Percentiles rank a stretch among this genome's conserved stretches.
Conservation (phyloP, 331 rosid species). For the Stylosanthes scabra region DNA sequence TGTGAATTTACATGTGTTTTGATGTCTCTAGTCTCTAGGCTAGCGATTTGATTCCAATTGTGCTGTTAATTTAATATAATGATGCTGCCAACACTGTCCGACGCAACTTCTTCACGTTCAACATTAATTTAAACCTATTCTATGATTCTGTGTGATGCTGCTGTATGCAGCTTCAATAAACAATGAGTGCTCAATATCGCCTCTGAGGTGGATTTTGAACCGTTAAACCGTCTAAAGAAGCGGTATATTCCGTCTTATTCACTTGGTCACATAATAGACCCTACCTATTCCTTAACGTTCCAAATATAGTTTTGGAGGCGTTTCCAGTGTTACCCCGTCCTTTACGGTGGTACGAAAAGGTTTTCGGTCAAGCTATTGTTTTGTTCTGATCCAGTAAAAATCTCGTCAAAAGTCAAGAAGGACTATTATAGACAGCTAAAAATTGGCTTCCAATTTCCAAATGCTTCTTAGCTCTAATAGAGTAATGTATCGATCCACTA, state of each 20-base stretch:
- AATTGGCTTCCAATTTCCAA: too few species aligned
- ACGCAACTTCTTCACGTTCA: neutral
- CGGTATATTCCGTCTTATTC: neutral
- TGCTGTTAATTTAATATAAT: neutral
- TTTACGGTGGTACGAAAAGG: too few species aligned
- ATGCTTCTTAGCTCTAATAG: too few species aligned
- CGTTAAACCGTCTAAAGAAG: neutral
- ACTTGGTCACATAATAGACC: neutral
- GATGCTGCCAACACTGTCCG: neutral
- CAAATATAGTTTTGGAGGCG: neutral
- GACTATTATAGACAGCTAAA: too few species aligned
- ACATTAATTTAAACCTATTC: neutral
- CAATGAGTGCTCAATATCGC: too few species aligned
- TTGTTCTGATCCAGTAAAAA: too few species aligned
- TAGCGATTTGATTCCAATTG: neutral
- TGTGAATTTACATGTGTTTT: too few species aligned
- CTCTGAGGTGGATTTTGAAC: neutral
- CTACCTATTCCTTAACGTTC: neutral
- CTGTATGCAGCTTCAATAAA: neutral
- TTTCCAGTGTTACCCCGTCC: too few species aligned
- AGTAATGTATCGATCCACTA: too few species aligned
- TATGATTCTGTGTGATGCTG: neutral
- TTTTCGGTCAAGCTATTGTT: too few species aligned
- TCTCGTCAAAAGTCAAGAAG: too few species aligned
- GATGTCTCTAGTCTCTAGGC: too few species aligned